Evolutionary conservation across 441 rosid species (phyloP).

Genomic region (Populus trichocarpa): DNA sequence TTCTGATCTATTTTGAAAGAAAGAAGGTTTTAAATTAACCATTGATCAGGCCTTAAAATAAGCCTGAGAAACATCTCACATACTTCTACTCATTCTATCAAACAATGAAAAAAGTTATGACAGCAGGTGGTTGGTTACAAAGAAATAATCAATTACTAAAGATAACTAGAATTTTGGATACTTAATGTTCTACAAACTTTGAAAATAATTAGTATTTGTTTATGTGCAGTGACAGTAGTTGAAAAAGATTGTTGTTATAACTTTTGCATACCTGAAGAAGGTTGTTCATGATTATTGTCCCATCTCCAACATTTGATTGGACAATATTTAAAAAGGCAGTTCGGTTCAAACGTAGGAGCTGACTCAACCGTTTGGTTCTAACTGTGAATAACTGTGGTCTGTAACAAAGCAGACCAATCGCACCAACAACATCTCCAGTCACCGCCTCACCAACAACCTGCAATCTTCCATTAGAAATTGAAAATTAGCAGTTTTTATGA

Average conservation of each 20-base stretch:
- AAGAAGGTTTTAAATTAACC: neutral
- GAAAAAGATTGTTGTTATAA: neutral
- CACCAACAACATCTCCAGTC: slow-evolving; percentile 74
- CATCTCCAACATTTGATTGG: slow-evolving; percentile 88
- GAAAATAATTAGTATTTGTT: neutral
- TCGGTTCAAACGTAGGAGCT: slow-evolving; percentile 84
- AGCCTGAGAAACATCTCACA: neutral
- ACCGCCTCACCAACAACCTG: slow-evolving; percentile 68
- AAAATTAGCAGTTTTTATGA: neutral
- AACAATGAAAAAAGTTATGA: neutral
- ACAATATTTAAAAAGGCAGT: slow-evolving; percentile 65
- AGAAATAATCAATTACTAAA: neutral
- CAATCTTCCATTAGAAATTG: slow-evolving; percentile 7
- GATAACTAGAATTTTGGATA: neutral
- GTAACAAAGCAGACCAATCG: slow-evolving; percentile 80
- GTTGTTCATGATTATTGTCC: slow-evolving; percentile 81
- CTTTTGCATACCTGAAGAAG: slow-evolving; percentile 66
- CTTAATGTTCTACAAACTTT: neutral
- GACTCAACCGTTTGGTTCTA: slow-evolving; percentile 74
- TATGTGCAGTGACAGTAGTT: neutral
- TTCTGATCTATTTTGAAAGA: neutral
- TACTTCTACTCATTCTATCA: neutral
- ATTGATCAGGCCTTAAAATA: neutral
- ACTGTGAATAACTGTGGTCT: slow-evolving; percentile 85
- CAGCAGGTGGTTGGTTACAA: neutral